Base-by-base conservation (phyloP, 2,329 filamentous ascomycete species). In the Ophiostoma tasmaniense region DNA sequence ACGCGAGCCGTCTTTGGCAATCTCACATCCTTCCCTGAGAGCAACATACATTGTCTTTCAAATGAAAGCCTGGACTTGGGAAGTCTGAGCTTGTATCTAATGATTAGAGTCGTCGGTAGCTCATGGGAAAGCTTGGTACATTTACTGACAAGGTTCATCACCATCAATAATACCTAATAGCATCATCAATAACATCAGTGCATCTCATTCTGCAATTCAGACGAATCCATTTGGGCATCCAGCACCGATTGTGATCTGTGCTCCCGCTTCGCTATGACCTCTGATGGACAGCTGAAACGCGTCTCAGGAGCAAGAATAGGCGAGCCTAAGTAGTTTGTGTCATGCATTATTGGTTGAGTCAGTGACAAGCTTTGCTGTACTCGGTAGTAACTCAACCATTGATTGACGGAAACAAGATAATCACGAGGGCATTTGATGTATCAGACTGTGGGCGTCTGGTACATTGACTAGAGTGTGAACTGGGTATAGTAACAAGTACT, bases 191-290 rank as follows among this genome's bases (percentile, higher is more conserved):
- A 45, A n/a, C 42, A 45, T n/a, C 17, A 45, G 17, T 45, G 42
- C 20, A 45, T 45, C 3, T 55, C 50, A 13, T 25, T 17, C 14
- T 25, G 50, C 50, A 55, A 17, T 55, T 55, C 10, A 14, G 50
- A 55, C 22, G 50, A 55, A 11, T 28, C 0, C 7, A n/a, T 55
- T 5, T 55, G 8, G 5, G 50, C n/a, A 25, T 13, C n/a, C 11
- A 4, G n/a, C 50, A 25, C n/a, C 50, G 50, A 55, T 55, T 22
- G 25, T 25, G 50, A 55, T 61, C 55, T 61, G 25, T 30, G 25
- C 55, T 61, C 55, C 55, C 55, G 55, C 55, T 61, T 33, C 30
- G 55, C 55, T 61, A 61, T 61, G 55, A 61, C 55, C 55, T 61
- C 13, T 61, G 25, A 30, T 59, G 28, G 52, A 61, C 25, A 61